Evolutionary conservation across 1,284 basidiomycete species (phyloP), one percentile per base, ranked within the genome.

Genomic region (Rhizoctonia solani): DNA sequence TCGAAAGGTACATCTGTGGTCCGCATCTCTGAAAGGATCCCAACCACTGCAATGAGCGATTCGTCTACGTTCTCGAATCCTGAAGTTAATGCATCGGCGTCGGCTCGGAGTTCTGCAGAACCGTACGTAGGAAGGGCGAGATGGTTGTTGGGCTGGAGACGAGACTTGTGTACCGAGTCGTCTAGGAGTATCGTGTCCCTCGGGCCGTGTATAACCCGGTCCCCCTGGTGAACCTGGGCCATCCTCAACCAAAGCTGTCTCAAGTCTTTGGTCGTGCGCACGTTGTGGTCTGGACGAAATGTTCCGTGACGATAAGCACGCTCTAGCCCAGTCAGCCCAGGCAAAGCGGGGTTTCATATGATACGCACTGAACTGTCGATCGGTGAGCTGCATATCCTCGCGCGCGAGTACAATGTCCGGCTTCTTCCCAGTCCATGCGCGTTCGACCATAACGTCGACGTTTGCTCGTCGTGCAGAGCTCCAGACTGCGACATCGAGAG

Each of bases 271-370:
- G 56, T 61, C 3, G 56, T 61, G 29, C 56, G 56, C 1, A 61
- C 56, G 14, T 61, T 61, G 56, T 61, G 56, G 27, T 61, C 56
- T 61, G 56, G 56, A 39, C 50, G 39, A 46, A 61, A 61, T 4
- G 56, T 61, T 25, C 56, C 56, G 23, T 61, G 56, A 2, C 56
- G 56, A 49, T 34, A 49, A 16, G 56, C 56, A 23, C 56, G 42
- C 46, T 8, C 56, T 61, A 21, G 44, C 50, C 19, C 32, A 23
- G 27, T 61, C 29, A 61, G 56, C 29, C 30, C 6, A 19, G 19
- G 56, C 42, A 34, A 23, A 27, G n/a, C 29, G 6, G 14, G 42
- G 23, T 3, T n/a, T 8, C 14, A n/a, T 37, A 47, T 14, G 9
- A 21, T 54, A 61, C 56, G 29, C 42, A 61, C 56, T 61, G 46